A percentile compares a stretch with the other conserved stretches of the same genome.
phyloP scores from a whole-genome alignment of 148 eudicot species.

The Pouteria glomerata region DNA sequence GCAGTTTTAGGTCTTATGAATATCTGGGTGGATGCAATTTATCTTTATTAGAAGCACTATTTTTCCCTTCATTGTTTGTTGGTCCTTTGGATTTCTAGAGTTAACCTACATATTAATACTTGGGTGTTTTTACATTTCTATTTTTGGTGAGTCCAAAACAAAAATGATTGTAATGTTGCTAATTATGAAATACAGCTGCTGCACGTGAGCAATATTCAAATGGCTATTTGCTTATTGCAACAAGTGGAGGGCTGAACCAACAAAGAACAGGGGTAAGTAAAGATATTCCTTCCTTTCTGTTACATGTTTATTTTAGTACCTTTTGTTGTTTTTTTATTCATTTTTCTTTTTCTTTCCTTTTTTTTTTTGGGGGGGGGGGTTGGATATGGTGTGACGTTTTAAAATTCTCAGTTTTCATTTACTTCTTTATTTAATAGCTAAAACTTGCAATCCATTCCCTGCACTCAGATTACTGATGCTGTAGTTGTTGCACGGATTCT shows the following conservation, averaged over 20 bases:
- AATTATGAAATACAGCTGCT: conserved; percentile 49
- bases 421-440: conserved; percentile 9
- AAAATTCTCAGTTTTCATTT: conserved; percentile 1
- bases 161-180: conserved; percentile 9
- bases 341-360: no score
- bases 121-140: not conserved
- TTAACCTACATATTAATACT: not conserved
- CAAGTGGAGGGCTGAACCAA: conserved; percentile 96
- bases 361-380: no score
- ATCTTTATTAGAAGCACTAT: not conserved
- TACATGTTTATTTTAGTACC: conserved; percentile 7
- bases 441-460: conserved; percentile 11
- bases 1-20: not conserved
- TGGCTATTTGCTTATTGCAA: conserved; percentile 91
- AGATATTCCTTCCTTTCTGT: conserved; percentile 9
- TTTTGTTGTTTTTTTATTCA: no score
- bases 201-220: conserved; percentile 57
- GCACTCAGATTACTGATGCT: conserved; percentile 84
- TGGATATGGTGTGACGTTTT: not conserved
- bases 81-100: not conserved
- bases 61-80: not conserved
- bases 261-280: conserved; percentile 92
- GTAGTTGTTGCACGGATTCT: conserved; percentile 92
- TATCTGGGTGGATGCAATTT: not conserved
- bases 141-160: not conserved